Conservation (phyloP, 345 rosid species). For the Eucalyptus sp. region DNA sequence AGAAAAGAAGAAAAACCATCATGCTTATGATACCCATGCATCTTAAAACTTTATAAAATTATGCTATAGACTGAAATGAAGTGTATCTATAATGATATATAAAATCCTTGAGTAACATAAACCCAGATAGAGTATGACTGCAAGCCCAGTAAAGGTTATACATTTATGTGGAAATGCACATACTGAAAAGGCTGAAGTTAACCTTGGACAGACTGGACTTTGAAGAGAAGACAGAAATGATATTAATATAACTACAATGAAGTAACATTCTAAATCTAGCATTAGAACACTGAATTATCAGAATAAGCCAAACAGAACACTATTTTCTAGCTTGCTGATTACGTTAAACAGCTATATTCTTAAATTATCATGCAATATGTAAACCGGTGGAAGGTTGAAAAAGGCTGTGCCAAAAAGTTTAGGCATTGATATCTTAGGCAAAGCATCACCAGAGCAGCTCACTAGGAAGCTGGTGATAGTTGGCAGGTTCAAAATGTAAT, state of each 20-base stretch:
- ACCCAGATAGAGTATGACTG: background rate
- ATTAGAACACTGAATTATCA: background rate
- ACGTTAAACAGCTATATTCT: background rate
- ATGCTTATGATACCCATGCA: background rate
- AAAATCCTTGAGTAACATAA: background rate
- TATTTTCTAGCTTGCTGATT: background rate
- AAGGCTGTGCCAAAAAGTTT: background rate
- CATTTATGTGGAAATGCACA: background rate
- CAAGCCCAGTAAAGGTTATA: background rate
- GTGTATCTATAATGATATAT: background rate
- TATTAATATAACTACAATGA: background rate
- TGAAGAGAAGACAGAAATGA: background rate
- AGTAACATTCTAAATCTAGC: background rate
- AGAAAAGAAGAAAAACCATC: background rate
- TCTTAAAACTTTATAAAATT: background rate
- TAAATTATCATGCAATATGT: background rate
- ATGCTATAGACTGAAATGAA: background rate
- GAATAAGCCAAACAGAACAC: background rate
- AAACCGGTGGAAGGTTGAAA: background rate
- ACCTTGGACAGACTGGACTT: background rate
- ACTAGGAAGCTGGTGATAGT: background rate
- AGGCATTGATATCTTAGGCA: background rate
- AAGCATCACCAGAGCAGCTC: background rate
- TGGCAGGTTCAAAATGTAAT: background rate
- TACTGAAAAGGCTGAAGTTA: background rate